phyloP scores from a whole-genome alignment of 2,329 filamentous ascomycete species.

The Chaetothyriales sp. region DNA sequence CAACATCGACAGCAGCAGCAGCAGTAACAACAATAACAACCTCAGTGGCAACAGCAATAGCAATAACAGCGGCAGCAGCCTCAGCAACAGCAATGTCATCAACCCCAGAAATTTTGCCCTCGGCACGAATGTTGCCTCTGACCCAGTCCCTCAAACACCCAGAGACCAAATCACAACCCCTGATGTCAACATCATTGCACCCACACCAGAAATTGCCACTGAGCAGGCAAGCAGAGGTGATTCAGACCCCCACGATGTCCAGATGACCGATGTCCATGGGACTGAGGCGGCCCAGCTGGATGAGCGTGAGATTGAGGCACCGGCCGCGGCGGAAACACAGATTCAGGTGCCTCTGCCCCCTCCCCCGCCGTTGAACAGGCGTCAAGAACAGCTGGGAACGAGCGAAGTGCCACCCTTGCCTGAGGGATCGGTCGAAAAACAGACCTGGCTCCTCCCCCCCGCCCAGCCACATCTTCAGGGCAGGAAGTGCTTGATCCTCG shows the following conservation, averaged over 20 bases:
- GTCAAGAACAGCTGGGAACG: conserved; percentile 25
- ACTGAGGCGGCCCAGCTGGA: conserved; percentile 32
- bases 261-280: conserved; percentile 46
- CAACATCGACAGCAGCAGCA: no score
- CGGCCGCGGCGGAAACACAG: conserved; percentile 28
- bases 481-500: conserved; percentile 85
- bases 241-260: conserved; percentile 33
- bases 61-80: no score
- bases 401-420: conserved; percentile 30
- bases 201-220: conserved; percentile 8
- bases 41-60: no score
- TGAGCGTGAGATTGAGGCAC: conserved; percentile 32
- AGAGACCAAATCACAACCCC: conserved; percentile 6
- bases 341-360: conserved; percentile 39
- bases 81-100: neutral
- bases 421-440: conserved; percentile 31
- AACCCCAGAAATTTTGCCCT: neutral
- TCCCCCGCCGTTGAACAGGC: conserved; percentile 37
- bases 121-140: neutral
- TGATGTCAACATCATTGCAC: conserved; percentile 8
- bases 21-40: no score
- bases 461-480: conserved; percentile 65
- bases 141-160: neutral
- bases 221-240: conserved; percentile 2
- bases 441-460: conserved; percentile 66